Conservation (phyloP, 2,329 filamentous ascomycete species). For the Boeremia lycopersici region DNA sequence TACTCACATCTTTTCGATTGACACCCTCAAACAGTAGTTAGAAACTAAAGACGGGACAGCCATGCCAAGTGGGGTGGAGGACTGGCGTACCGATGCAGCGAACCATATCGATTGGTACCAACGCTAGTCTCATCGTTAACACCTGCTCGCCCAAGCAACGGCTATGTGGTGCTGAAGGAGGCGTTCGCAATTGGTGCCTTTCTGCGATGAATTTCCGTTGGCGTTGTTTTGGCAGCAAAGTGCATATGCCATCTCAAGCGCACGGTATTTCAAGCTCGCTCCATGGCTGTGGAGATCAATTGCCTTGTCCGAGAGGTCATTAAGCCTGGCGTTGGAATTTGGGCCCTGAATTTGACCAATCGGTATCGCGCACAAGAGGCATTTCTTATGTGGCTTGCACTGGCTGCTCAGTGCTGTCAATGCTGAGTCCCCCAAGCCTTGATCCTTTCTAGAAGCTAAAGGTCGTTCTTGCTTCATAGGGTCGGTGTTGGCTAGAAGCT, state of each 20-base stretch:
- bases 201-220: neutral
- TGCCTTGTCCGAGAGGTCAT: neutral
- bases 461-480: too few relatives aligned
- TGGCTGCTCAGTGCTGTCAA: too few relatives aligned
- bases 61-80: neutral
- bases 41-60: neutral
- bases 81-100: neutral
- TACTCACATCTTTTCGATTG: neutral
- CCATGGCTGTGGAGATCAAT: neutral
- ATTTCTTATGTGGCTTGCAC: neutral
- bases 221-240: neutral
- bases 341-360: neutral
- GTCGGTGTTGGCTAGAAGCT: too few relatives aligned
- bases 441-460: too few relatives aligned
- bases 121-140: neutral
- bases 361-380: neutral
- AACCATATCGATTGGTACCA: neutral
- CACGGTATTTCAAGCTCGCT: neutral
- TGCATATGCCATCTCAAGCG: neutral
- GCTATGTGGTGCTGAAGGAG: neutral
- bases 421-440: too few relatives aligned
- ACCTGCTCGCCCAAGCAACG: slow-evolving; percentile 11
- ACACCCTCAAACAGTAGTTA: slow-evolving; percentile 6
- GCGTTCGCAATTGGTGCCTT: neutral
- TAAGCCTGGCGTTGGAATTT: neutral